A percentile compares a stretch with the other conserved stretches of the same genome.
Evolutionary conservation across 345 rosid genomes (phyloP).

Genomic region (Abelmoschus esculentus): DNA sequence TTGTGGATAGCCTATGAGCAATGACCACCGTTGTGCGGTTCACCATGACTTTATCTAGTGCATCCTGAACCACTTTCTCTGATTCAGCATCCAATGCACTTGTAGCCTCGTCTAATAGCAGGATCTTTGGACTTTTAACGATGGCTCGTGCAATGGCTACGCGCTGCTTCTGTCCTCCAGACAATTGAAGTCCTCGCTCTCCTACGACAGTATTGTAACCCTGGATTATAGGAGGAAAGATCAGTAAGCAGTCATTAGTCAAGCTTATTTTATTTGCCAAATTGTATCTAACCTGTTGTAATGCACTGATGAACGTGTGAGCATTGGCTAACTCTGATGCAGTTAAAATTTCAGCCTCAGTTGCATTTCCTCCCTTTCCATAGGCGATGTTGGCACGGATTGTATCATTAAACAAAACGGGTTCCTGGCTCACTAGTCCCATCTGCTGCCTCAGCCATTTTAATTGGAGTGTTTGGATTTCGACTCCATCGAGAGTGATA

Average conservation of each 20-base stretch:
- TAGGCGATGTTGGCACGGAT: constrained; percentile 28
- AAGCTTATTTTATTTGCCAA: background rate
- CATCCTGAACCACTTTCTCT: constrained; percentile 26
- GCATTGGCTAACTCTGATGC: constrained; percentile 31
- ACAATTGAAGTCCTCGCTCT: constrained; percentile 28
- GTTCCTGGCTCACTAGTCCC: constrained; percentile 33
- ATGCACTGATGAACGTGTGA: constrained; percentile 24
- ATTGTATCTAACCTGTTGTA: constrained; percentile 23
- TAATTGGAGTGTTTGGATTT: constrained; percentile 20
- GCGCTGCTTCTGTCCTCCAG: constrained; percentile 32
- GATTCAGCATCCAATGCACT: constrained; percentile 32
- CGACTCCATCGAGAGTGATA: constrained; percentile 27
- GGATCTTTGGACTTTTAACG: constrained; percentile 19
- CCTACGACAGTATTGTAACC: constrained; percentile 28
- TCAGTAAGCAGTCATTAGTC: background rate
- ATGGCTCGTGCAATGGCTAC: constrained; percentile 31
- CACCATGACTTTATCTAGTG: constrained; percentile 22
- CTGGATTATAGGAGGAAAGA: constrained; percentile 7
- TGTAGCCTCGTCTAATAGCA: constrained; percentile 31
- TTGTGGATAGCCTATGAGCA: constrained; percentile 26
- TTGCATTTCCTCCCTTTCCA: constrained; percentile 24
- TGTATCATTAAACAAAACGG: constrained; percentile 21
- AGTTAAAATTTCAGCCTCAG: constrained; percentile 23
- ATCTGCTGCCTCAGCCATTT: constrained; percentile 30
- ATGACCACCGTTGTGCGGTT: constrained; percentile 21